A percentile compares a stretch with the other conserved stretches of the same genome.
Evolutionary conservation across 1,284 basidiomycete species (phyloP).

Genomic region (Ganoderma multipileum): DNA sequence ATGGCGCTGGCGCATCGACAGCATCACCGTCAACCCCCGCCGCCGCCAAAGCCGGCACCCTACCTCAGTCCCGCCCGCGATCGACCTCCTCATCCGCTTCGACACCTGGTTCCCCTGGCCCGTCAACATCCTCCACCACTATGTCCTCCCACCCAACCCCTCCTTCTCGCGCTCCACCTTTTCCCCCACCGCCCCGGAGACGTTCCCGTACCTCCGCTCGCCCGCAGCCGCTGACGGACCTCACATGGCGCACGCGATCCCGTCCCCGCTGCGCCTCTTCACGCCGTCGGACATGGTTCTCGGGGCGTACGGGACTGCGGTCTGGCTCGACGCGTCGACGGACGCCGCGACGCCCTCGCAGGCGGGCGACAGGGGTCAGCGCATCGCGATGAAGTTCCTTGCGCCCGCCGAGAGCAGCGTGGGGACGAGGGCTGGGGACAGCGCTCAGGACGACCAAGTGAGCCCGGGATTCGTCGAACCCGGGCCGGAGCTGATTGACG

Average conservation of each 20-base stretch:
- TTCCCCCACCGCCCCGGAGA: constrained; percentile 31
- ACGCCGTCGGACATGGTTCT: constrained; percentile 59
- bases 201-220: constrained; percentile 21
- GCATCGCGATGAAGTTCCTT: constrained; percentile 55
- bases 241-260: constrained; percentile 48
- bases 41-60: constrained; percentile 34
- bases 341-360: constrained; percentile 45
- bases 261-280: constrained; percentile 66
- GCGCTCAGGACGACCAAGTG: constrained; percentile 21
- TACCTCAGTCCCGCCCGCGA: constrained; percentile 39
- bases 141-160: constrained; percentile 53
- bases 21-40: constrained; percentile 46
- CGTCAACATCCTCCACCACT: constrained; percentile 70
- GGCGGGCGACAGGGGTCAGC: constrained; percentile 59
- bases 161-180: constrained; percentile 39
- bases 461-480: constrained; percentile 21
- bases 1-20: constrained; percentile 65
- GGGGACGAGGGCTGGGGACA: not conserved
- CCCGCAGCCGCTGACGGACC: not conserved
- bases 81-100: constrained; percentile 65
- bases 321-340: constrained; percentile 70
- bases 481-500: constrained; percentile 9
- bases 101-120: constrained; percentile 70
- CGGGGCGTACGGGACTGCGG: constrained; percentile 63
- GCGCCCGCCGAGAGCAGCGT: constrained; percentile 10